Evolutionary conservation across 176 grass and related monocot genomes (phyloP).

Genomic region (Hsuehochloa calcarea): DNA sequence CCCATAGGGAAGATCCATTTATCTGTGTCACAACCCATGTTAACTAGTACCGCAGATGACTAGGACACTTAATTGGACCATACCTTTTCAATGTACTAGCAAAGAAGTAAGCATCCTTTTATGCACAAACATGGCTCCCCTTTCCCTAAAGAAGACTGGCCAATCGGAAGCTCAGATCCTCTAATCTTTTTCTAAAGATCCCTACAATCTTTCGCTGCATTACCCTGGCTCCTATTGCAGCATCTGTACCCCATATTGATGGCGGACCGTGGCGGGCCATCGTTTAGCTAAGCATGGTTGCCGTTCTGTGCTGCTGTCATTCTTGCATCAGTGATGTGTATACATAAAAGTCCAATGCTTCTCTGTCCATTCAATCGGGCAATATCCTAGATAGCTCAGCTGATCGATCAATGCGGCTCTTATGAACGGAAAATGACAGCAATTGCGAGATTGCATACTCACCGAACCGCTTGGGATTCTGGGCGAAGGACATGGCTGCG

Average conservation of each 20-base stretch:
- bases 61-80: background rate
- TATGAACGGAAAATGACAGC: background rate
- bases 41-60: slow-evolving; percentile 22
- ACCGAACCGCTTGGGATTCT: slow-evolving; percentile 78
- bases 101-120: background rate
- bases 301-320: slow-evolving; percentile 9
- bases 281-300: background rate
- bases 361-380: background rate
- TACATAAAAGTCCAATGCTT: background rate
- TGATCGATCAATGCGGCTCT: background rate
- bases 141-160: slow-evolving; percentile 24
- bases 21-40: background rate
- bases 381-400: background rate
- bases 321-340: slow-evolving; percentile 1
- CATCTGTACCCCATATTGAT: slow-evolving; percentile 14
- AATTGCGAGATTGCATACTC: background rate
- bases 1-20: background rate
- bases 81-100: background rate
- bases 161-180: background rate
- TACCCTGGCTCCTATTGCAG: background rate
- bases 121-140: background rate
- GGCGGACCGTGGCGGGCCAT: slow-evolving; percentile 19
- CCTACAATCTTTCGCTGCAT: slow-evolving; percentile 10
- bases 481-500: slow-evolving; percentile 68
- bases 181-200: slow-evolving; percentile 16